Percentiles rank a stretch among this genome's conserved stretches.
phyloP scores from a whole-genome alignment of 345 rosid genomes.

The Eucalyptus pumila region DNA sequence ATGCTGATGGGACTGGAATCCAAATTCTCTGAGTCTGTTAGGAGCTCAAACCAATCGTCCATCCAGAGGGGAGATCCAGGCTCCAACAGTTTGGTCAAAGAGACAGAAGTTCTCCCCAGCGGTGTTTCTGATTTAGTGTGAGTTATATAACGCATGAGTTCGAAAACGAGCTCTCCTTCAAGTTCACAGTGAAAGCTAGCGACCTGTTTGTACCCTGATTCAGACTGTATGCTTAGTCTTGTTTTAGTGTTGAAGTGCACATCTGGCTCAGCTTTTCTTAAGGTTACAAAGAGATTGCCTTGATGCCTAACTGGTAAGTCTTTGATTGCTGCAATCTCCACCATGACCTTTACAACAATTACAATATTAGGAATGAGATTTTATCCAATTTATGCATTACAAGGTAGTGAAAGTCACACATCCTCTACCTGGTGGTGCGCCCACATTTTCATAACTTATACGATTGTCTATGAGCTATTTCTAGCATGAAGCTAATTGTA shows the following conservation, averaged over 20 bases:
- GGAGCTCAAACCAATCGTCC: conserved; percentile 13
- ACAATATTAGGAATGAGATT: background rate
- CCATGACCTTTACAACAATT: conserved; percentile 22
- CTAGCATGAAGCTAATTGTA: background rate
- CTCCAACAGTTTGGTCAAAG: conserved; percentile 2
- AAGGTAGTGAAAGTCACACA: background rate
- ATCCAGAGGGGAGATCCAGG: background rate
- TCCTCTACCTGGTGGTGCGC: background rate
- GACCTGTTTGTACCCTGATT: background rate
- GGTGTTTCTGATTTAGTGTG: background rate
- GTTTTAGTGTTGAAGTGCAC: conserved; percentile 18
- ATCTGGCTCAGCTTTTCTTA: conserved; percentile 57
- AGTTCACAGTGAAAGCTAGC: conserved; percentile 9
- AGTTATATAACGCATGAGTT: background rate
- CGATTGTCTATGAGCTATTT: background rate
- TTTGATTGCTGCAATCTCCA: conserved; percentile 56
- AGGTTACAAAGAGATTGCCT: conserved; percentile 43
- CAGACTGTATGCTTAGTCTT: conserved; percentile 1
- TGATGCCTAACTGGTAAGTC: conserved; percentile 43
- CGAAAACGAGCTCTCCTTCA: conserved; percentile 7
- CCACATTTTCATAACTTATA: background rate
- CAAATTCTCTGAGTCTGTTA: background rate
- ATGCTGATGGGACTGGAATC: background rate
- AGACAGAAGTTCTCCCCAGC: conserved; percentile 4
- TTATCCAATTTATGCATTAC: background rate